phyloP scores from a whole-genome alignment of 129 eudicot species.

The Chrysanthemum lavandulifolium region DNA sequence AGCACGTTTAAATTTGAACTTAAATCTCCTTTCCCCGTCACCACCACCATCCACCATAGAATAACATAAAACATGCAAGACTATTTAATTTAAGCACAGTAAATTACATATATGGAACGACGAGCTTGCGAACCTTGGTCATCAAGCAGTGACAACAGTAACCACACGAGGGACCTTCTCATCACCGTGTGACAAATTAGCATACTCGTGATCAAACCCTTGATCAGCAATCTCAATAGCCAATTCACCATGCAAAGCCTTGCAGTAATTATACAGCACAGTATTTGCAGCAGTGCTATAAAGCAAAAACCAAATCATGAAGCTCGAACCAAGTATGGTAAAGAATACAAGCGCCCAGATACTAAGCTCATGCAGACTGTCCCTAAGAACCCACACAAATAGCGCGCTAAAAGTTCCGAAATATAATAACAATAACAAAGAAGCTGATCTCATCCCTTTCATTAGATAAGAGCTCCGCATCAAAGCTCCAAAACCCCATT shows the following conservation, averaged over 20 bases:
- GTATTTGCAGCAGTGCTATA: constrained; percentile 37
- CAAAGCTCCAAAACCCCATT: constrained; percentile 67
- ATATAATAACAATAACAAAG: constrained; percentile 33
- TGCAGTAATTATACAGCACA: constrained; percentile 72
- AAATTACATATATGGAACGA: background rate
- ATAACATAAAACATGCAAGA: background rate
- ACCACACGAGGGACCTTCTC: constrained; percentile 59
- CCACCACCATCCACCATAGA: too few species aligned
- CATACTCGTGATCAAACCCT: constrained; percentile 56
- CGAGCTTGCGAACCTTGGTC: constrained; percentile 19
- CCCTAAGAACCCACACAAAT: constrained; percentile 22
- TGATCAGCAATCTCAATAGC: constrained; percentile 52
- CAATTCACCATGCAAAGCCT: constrained; percentile 66
- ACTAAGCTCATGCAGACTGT: background rate
- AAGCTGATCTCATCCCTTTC: constrained; percentile 51
- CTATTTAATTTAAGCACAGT: background rate
- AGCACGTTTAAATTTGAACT: too few species aligned
- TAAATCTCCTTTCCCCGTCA: too few species aligned
- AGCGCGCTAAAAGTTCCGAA: constrained; percentile 33
- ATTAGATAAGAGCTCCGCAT: constrained; percentile 46
- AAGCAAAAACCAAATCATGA: constrained; percentile 47
- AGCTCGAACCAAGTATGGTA: constrained; percentile 40
- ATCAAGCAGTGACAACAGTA: constrained; percentile 35
- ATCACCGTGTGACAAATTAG: constrained; percentile 60
- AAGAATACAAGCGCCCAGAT: constrained; percentile 33